Percentiles rank a stretch among this genome's conserved stretches.
Conservation (phyloP, 805 yeast genomes). For the Grigorovia yakushimaensis region DNA sequence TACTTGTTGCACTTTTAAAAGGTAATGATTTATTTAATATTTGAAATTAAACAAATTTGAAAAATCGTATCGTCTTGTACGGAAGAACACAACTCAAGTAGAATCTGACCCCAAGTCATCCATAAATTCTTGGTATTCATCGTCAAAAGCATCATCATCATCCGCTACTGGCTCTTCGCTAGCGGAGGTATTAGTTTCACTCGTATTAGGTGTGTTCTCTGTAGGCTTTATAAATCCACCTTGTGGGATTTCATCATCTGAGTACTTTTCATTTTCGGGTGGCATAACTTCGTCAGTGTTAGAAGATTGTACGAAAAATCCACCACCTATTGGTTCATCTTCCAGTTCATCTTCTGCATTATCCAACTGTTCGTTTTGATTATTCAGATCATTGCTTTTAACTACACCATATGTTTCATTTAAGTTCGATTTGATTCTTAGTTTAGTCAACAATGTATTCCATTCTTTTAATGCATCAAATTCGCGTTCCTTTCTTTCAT, state of each 20-base stretch:
- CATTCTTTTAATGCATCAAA: constrained; percentile 36
- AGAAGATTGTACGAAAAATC: background rate
- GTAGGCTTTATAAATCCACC: background rate
- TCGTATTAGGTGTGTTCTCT: background rate
- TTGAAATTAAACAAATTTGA: background rate
- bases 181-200: background rate
- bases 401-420: constrained; percentile 37
- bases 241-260: background rate
- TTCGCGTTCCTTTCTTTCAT: constrained; percentile 35
- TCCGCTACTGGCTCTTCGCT: background rate
- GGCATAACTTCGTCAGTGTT: background rate
- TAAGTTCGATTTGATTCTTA: constrained; percentile 29
- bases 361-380: constrained; percentile 13
- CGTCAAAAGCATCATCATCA: constrained; percentile 7
- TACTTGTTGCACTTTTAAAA: background rate
- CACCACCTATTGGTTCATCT: background rate
- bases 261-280: background rate
- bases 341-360: background rate
- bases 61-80: background rate
- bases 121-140: constrained; percentile 27
- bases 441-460: constrained; percentile 28
- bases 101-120: constrained; percentile 14
- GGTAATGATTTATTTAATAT: background rate
- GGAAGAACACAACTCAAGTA: constrained; percentile 5
- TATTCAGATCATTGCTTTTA: constrained; percentile 2